Evolutionary conservation across 2,329 filamentous ascomycete species (phyloP).

Genomic region (Cordyceps tenuipes): DNA sequence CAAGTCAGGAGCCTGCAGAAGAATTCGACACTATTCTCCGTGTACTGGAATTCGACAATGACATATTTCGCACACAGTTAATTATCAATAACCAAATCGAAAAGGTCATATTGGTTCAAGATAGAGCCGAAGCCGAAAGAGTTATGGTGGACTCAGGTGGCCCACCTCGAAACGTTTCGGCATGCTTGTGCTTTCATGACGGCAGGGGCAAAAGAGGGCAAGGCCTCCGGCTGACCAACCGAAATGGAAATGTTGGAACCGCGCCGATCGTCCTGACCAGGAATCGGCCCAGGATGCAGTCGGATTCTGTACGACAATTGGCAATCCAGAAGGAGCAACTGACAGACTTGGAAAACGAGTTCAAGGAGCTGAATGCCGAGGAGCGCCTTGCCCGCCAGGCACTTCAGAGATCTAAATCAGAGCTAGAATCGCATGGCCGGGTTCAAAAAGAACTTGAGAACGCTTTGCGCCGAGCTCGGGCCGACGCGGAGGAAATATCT

Average conservation of each 20-base stretch:
- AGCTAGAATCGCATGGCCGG: slow-evolving; percentile 34
- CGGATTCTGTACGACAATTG: slow-evolving; percentile 63
- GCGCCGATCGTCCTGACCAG: slow-evolving; percentile 38
- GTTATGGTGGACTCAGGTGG: slow-evolving; percentile 57
- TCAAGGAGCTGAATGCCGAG: slow-evolving; percentile 42
- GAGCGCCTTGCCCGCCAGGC: slow-evolving; percentile 38
- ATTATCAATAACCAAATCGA: slow-evolving; percentile 80
- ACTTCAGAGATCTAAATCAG: slow-evolving; percentile 39
- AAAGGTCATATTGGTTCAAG: slow-evolving; percentile 69
- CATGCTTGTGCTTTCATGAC: slow-evolving; percentile 63
- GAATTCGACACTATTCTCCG: slow-evolving; percentile 70
- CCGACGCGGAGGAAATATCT: slow-evolving; percentile 40
- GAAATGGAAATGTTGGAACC: slow-evolving; percentile 32
- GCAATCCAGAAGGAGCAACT: slow-evolving; percentile 40
- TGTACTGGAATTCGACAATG: slow-evolving; percentile 73
- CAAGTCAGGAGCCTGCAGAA: slow-evolving; percentile 58
- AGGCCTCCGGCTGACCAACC: slow-evolving; percentile 49
- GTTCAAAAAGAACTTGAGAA: slow-evolving; percentile 37
- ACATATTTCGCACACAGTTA: slow-evolving; percentile 68
- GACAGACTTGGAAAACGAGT: slow-evolving; percentile 46
- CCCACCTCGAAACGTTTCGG: slow-evolving; percentile 59
- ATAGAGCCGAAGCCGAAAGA: slow-evolving; percentile 55
- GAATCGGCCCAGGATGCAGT: slow-evolving; percentile 64
- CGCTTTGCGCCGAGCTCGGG: slow-evolving; percentile 50
- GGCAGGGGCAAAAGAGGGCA: slow-evolving; percentile 42